Evolutionary conservation across 495 filamentous ascomycete species (phyloP), one percentile per base, ranked within the genome.

Genomic region (Pseudomonodictys pantanalensis): DNA sequence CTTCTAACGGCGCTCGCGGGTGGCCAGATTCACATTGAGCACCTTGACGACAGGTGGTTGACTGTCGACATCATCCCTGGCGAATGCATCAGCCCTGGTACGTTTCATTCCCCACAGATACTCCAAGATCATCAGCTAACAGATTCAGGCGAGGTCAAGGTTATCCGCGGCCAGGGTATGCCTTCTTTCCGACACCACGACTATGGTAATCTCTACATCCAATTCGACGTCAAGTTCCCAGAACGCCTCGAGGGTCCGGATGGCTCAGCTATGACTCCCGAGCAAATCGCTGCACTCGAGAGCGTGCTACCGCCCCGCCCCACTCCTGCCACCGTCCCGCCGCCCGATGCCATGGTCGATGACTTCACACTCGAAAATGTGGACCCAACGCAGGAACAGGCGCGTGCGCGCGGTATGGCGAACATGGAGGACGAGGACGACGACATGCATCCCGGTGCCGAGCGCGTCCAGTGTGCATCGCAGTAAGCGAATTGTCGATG

Each of bases 161-260:
- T 95, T 74, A 89, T 99, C 68, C 88, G 88, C 62, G 92, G 91
- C 51, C 95, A 99, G 75, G 93, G 93, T 77, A 99, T 99, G 93
- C 93, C 93, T 33, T 96, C 95, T 0, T 88, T 83, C 76, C 87
- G 95, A 58, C 95, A 97, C 73, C 95, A 99, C 76, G 89, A 96
- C 75, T 86, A 81, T 71, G 93, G 93, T 60, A 99, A 97, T 76
- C 83, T 99, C 59, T 99, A 93, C 77, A 89, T 97, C 70, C 90
- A 95, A 73, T 99, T 99, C 79, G 84, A 89, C 60, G 91, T 99
- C 77, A 95, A 95, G 76, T 97, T 99, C 83, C 93, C 93, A 38
- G 70, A 73, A 10, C 45, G 54, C 20, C 52, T 76, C 59, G 44
- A 23, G 54, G 73, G 70, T 5, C 70, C 73, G 15, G 57, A 80